phyloP scores from a whole-genome alignment of 2,329 filamentous ascomycete genomes.

The Aspergillus puulaauensis region DNA sequence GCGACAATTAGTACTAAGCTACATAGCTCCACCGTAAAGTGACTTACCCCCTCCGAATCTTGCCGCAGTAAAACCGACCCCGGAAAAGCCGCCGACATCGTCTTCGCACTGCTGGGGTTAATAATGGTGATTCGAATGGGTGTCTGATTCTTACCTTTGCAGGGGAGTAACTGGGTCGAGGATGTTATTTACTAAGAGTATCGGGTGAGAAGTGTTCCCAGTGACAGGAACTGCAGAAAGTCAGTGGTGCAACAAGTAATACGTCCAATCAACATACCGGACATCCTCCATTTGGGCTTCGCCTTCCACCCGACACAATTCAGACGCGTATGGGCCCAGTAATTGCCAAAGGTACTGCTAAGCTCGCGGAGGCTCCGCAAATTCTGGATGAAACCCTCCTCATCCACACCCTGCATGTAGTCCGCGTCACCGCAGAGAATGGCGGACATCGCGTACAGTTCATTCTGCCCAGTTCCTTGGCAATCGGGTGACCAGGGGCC shows the following conservation, averaged over 20 bases:
- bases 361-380: slow-evolving; percentile 26
- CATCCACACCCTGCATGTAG: slow-evolving; percentile 19
- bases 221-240: slow-evolving; percentile 24
- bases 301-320: slow-evolving; percentile 39
- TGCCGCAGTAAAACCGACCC: slow-evolving; percentile 47
- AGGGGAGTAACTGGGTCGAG: slow-evolving; percentile 62
- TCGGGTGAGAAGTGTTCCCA: slow-evolving; percentile 47
- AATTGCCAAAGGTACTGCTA: slow-evolving; percentile 32
- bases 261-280: slow-evolving; percentile 21
- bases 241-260: neutral
- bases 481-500: slow-evolving; percentile 35
- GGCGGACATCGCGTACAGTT: slow-evolving; percentile 28
- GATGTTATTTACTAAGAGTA: slow-evolving; percentile 59
- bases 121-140: neutral
- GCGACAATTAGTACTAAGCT: neutral
- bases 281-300: slow-evolving; percentile 34
- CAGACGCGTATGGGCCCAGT: slow-evolving; percentile 40
- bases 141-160: slow-evolving; percentile 23
- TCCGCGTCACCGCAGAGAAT: slow-evolving; percentile 34
- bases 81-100: slow-evolving; percentile 42
- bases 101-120: slow-evolving; percentile 28
- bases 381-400: slow-evolving; percentile 19
- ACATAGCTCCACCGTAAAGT: neutral
- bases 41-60: slow-evolving; percentile 44
- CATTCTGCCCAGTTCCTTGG: slow-evolving; percentile 24